These are phyloP conservation scores for Conoideocrella luteorostrata DNA, from an alignment of 2,329 filamentous ascomycete genomes.

Conservation along the genomic window DNA sequence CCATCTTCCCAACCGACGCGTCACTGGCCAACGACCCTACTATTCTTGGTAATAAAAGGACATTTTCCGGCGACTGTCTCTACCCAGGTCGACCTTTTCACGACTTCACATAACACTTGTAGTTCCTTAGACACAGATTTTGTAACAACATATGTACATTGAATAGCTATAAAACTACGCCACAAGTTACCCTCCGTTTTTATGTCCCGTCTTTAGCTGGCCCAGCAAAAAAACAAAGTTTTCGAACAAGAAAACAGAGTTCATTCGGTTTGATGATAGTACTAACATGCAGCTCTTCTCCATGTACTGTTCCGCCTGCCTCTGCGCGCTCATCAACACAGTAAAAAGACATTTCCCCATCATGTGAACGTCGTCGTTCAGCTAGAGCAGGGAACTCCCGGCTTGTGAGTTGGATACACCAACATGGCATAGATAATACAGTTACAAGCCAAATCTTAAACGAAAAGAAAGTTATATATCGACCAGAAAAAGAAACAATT, in stretches of 20 bases:
- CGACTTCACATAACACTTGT: not conserved
- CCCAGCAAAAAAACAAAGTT: not conserved
- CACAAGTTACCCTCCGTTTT: conserved; percentile 3
- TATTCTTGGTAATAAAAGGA: conserved; percentile 70
- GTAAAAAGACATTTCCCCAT: not conserved
- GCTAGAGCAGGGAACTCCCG: too few species aligned
- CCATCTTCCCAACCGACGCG: conserved; percentile 76
- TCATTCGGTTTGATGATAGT: conserved; percentile 1
- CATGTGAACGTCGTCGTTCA: not conserved
- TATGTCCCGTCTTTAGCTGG: not conserved
- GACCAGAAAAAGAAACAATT: not conserved
- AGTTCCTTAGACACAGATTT: not conserved
- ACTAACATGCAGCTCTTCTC: not conserved
- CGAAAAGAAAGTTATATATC: not conserved
- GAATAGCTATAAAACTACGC: conserved; percentile 21
- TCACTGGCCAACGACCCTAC: conserved; percentile 80
- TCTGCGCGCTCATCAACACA: not conserved
- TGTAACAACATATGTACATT: conserved; percentile 32
- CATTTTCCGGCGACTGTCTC: not conserved
- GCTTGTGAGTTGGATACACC: too few species aligned
- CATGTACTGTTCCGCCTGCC: not conserved
- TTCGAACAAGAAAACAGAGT: conserved; percentile 2
- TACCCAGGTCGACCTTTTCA: not conserved
- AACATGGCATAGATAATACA: not conserved
- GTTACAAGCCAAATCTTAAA: not conserved